Evolutionary conservation across 2,329 filamentous ascomycete genomes (phyloP).

Genomic region (Colletotrichum cuscutae): DNA sequence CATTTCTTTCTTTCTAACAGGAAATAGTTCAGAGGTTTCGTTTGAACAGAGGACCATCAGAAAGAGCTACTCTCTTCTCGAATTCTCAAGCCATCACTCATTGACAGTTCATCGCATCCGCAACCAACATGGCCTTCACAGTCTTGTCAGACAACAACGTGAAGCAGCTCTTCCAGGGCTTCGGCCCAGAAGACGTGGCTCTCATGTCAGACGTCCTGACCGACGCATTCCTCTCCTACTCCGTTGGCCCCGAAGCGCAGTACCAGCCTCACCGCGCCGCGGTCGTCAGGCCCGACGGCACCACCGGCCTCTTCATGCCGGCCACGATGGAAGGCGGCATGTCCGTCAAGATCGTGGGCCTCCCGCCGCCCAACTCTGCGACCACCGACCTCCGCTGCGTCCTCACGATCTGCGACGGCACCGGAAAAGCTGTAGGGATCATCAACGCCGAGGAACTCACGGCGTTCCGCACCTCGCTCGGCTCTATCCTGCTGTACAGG

Average conservation of each 20-base stretch:
- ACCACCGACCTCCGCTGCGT: conserved; percentile 56
- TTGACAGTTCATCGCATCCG: too few species aligned
- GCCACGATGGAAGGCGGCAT: conserved; percentile 68
- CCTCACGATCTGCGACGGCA: conserved; percentile 33
- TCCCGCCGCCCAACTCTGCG: conserved; percentile 38
- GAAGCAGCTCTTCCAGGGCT: conserved; percentile 61
- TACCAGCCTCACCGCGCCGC: conserved; percentile 72
- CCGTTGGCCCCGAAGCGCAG: conserved; percentile 67
- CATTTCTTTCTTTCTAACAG: background rate
- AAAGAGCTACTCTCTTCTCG: background rate
- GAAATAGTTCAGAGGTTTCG: background rate
- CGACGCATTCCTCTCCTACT: conserved; percentile 72
- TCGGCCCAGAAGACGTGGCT: conserved; percentile 63
- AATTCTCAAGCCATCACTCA: background rate
- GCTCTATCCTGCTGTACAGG: conserved; percentile 25
- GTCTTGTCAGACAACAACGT: conserved; percentile 70
- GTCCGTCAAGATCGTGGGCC: conserved; percentile 71
- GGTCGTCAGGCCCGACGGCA: conserved; percentile 69
- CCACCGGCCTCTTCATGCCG: conserved; percentile 75
- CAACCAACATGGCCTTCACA: conserved; percentile 63
- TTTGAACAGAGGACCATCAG: background rate
- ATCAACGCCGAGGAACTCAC: conserved; percentile 76
- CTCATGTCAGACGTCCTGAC: conserved; percentile 67
- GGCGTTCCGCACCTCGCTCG: conserved; percentile 74
- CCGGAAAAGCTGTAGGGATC: conserved; percentile 63